These are phyloP conservation scores for Cladorrhinum sp. DNA, from an alignment of 2,329 filamentous ascomycete species.

Conservation along the genomic window DNA sequence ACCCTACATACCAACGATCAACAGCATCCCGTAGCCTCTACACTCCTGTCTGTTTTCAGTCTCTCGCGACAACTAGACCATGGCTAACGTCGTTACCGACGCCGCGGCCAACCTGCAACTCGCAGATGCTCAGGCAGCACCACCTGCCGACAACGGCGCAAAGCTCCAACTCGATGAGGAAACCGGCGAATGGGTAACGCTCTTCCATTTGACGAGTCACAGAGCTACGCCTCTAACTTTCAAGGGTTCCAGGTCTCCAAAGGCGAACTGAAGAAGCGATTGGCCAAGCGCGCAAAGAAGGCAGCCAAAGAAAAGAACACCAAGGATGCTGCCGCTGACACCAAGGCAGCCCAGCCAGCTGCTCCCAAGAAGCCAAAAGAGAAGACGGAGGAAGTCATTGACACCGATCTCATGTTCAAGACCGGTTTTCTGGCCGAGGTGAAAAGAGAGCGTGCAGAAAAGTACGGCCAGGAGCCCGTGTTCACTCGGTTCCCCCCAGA, in stretches of 20 bases:
- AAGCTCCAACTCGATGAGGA: constrained; percentile 51
- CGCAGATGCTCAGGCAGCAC: constrained; percentile 11
- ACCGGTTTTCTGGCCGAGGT: constrained; percentile 72
- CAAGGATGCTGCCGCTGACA: constrained; percentile 30
- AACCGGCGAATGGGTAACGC: constrained; percentile 57
- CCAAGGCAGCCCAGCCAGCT: constrained; percentile 24
- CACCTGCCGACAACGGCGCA: constrained; percentile 23
- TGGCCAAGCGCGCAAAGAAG: constrained; percentile 58
- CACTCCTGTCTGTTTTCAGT: not conserved
- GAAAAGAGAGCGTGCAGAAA: constrained; percentile 63
- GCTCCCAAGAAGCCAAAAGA: constrained; percentile 19
- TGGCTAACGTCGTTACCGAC: constrained; percentile 49
- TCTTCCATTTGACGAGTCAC: too few relatives aligned
- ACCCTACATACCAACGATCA: not conserved
- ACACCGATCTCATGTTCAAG: constrained; percentile 72
- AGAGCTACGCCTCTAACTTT: too few relatives aligned
- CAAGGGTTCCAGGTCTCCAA: constrained; percentile 45
- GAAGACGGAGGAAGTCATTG: constrained; percentile 37
- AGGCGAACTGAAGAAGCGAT: constrained; percentile 60
- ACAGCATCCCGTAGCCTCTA: not conserved
- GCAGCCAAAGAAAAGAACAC: constrained; percentile 49
- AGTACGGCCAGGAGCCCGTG: constrained; percentile 58
- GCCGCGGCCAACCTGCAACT: constrained; percentile 53
- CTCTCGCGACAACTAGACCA: constrained; percentile 28
- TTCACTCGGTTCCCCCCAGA: constrained; percentile 77